A percentile compares a stretch with the other conserved stretches of the same genome.
Conservation (phyloP, 805 yeast species). For the Yamadazyma tumulicola region DNA sequence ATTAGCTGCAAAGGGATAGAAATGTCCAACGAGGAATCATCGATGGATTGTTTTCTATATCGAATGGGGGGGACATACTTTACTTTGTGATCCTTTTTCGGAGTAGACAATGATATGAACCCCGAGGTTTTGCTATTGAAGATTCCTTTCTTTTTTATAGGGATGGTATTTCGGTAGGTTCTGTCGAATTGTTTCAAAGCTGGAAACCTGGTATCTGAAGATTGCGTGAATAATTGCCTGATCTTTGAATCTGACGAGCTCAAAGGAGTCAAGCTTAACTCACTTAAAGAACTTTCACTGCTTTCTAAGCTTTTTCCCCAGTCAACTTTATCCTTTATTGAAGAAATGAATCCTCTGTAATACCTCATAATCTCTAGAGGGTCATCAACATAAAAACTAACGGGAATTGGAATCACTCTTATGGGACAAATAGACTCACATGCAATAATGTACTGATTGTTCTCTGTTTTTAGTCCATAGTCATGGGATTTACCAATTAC, state of each 20-base stretch:
- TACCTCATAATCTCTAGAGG: constrained; percentile 19
- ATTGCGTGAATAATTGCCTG: constrained; percentile 27
- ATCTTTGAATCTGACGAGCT: constrained; percentile 17
- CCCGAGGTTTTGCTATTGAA: constrained; percentile 27
- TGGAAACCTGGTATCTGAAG: constrained; percentile 16
- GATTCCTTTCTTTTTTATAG: constrained; percentile 31
- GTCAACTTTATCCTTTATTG: constrained; percentile 18
- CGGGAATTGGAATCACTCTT: constrained; percentile 32
- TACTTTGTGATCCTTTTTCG: constrained; percentile 24
- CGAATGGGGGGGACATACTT: constrained; percentile 31
- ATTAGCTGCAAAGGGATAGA: constrained; percentile 31
- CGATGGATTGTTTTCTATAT: constrained; percentile 16
- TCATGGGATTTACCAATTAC: constrained; percentile 39
- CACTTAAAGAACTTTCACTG: constrained; percentile 1
- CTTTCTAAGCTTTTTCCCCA: constrained; percentile 8
- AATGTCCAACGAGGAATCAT: constrained; percentile 15
- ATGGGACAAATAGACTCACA: constrained; percentile 29
- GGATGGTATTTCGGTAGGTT: constrained; percentile 28
- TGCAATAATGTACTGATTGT: constrained; percentile 37
- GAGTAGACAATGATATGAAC: constrained; percentile 32
- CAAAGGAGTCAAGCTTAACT: constrained; percentile 14
- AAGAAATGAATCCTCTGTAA: constrained; percentile 32
- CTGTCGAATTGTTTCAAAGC: constrained; percentile 14
- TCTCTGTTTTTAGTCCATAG: constrained; percentile 18
- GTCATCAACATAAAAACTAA: constrained; percentile 14